Percentiles rank a stretch among this genome's conserved stretches.
These are phyloP conservation scores for Thermothielavioides terrestris DNA, from an alignment of 495 filamentous ascomycete genomes.

Conservation along the genomic window DNA sequence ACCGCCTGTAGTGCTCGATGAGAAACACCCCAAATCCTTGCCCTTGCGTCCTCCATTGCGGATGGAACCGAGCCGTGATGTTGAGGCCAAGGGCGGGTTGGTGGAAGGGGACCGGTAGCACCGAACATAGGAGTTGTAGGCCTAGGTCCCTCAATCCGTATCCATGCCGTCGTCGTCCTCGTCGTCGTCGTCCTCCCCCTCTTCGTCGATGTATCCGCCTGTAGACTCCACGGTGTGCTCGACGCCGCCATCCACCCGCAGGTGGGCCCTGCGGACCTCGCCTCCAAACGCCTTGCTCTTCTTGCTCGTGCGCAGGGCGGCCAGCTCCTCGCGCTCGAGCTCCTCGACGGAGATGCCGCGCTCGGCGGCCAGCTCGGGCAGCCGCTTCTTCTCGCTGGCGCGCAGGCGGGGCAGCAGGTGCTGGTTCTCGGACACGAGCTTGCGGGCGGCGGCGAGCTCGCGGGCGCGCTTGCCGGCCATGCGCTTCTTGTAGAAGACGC, in stretches of 20 bases:
- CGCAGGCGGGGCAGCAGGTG: conserved; percentile 67
- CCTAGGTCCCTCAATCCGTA: conserved; percentile 48
- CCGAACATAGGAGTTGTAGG: neutral
- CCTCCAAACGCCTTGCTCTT: conserved; percentile 45
- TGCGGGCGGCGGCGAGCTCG: conserved; percentile 68
- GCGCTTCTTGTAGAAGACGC: conserved; percentile 83
- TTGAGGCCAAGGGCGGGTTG: neutral
- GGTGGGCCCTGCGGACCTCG: conserved; percentile 53
- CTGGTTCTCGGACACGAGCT: conserved; percentile 83
- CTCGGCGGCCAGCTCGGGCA: conserved; percentile 44
- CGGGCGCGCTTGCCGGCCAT: conserved; percentile 82
- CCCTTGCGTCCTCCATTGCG: neutral
- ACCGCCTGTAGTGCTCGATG: neutral
- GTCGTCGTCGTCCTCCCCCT: conserved; percentile 29
- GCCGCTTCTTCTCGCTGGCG: conserved; percentile 44
- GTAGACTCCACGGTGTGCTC: conserved; percentile 41
- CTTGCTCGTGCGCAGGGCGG: conserved; percentile 22
- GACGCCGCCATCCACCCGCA: conserved; percentile 58
- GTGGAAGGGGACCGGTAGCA: neutral
- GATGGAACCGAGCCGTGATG: neutral
- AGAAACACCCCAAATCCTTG: neutral
- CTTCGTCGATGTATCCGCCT: conserved; percentile 12
- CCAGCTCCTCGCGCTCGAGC: conserved; percentile 33
- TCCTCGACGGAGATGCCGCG: conserved; percentile 49
- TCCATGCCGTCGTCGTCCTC: conserved; percentile 50